phyloP scores from a whole-genome alignment of 2,329 filamentous ascomycete genomes.

The Colletotrichum tropicale region DNA sequence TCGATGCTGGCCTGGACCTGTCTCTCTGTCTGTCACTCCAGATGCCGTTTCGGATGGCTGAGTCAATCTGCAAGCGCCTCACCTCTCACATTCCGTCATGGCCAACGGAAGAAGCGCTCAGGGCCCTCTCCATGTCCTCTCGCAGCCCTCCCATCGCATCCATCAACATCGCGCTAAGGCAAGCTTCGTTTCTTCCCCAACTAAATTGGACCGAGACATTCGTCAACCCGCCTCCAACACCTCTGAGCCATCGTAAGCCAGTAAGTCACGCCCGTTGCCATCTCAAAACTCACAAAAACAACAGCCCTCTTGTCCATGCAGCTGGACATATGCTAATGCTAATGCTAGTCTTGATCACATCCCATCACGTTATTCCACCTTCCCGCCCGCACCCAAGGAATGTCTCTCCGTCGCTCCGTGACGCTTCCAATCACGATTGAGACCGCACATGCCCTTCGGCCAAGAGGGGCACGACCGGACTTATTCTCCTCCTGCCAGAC shows the following conservation, averaged over 20 bases:
- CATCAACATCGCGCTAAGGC: neutral
- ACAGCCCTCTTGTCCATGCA: neutral
- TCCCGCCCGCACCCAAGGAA: neutral
- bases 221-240: neutral
- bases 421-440: neutral
- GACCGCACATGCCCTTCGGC: neutral
- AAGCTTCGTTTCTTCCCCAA: neutral
- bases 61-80: slow-evolving; percentile 3
- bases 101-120: neutral
- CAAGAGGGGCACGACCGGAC: neutral
- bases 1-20: neutral
- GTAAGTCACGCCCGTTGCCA: neutral
- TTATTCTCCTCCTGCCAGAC: neutral
- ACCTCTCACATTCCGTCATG: slow-evolving; percentile 3
- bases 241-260: neutral
- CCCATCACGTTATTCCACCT: slow-evolving; percentile 1
- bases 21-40: neutral
- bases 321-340: neutral
- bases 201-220: slow-evolving; percentile 11
- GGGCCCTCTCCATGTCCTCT: neutral
- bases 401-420: slow-evolving; percentile 15
- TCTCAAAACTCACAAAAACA: slow-evolving; percentile 1
- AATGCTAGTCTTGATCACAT: neutral
- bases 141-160: neutral
- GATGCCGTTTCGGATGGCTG: neutral